Percentiles rank a stretch among this genome's conserved stretches.
Conservation (phyloP, 495 filamentous ascomycete species). For the Aspergillus sclerotiicarbonarius region DNA sequence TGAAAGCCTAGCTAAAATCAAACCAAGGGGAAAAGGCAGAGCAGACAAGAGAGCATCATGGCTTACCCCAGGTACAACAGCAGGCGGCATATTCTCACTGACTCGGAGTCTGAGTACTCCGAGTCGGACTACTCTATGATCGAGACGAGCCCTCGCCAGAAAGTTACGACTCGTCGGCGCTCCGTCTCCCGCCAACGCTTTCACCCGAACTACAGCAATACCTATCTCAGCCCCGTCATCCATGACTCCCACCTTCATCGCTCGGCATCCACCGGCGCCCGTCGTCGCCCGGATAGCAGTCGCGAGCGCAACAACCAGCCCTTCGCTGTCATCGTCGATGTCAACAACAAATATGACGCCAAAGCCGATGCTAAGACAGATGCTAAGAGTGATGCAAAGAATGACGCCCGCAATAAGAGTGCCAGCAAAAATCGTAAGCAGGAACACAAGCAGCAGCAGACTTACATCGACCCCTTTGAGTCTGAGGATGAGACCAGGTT, state of each 20-base stretch:
- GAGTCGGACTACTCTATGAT: constrained; percentile 40
- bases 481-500: constrained; percentile 33
- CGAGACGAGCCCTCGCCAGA: constrained; percentile 20
- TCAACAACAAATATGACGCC: constrained; percentile 30
- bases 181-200: constrained; percentile 39
- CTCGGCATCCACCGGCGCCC: constrained; percentile 41
- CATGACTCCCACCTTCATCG: constrained; percentile 32
- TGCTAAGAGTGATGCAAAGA: constrained; percentile 17
- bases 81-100: constrained; percentile 21
- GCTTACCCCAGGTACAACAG: not conserved
- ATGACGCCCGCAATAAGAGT: constrained; percentile 25
- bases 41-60: constrained; percentile 9
- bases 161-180: constrained; percentile 27
- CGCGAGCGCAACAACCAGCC: constrained; percentile 18
- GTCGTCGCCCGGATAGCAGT: constrained; percentile 28
- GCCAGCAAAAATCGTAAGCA: constrained; percentile 20
- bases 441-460: constrained; percentile 12
- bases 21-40: not conserved
- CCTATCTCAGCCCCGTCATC: constrained; percentile 22
- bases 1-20: not conserved
- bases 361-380: constrained; percentile 16
- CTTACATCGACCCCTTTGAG: constrained; percentile 21
- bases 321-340: constrained; percentile 30
- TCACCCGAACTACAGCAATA: constrained; percentile 22
- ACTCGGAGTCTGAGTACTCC: constrained; percentile 31